Conservation (phyloP, 2,329 filamentous ascomycete species). For the Pseudogymnoascus sp. region DNA sequence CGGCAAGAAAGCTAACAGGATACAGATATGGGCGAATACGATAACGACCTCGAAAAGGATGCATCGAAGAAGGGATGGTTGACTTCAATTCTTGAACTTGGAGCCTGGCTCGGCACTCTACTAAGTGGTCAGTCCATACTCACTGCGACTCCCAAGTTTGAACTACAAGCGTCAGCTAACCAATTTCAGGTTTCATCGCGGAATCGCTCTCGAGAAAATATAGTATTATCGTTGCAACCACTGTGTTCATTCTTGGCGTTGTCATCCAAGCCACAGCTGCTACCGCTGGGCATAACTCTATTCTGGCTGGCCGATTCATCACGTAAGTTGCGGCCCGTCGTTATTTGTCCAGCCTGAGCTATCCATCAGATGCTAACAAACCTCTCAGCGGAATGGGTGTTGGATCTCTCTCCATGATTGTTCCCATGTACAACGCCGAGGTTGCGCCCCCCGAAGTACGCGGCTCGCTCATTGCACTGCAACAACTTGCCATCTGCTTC, state of each 20-base stretch:
- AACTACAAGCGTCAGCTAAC: neutral
- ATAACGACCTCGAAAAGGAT: conserved; percentile 36
- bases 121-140: conserved; percentile 33
- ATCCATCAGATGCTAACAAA: neutral
- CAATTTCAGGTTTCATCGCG: conserved; percentile 45
- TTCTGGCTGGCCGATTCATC: conserved; percentile 64
- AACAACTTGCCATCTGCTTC: conserved; percentile 54
- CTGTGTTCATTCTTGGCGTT: conserved; percentile 62
- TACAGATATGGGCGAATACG: conserved; percentile 48
- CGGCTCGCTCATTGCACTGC: conserved; percentile 55
- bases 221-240: conserved; percentile 55
- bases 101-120: conserved; percentile 67
- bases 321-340: conserved; percentile 33
- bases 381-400: conserved; percentile 54
- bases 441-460: conserved; percentile 55
- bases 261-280: conserved; percentile 58
- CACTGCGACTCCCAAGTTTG: neutral
- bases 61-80: conserved; percentile 51
- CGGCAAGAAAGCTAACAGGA: conserved; percentile 16
- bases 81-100: conserved; percentile 63
- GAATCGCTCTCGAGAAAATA: conserved; percentile 62
- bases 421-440: conserved; percentile 45
- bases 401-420: conserved; percentile 59
- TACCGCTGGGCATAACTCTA: conserved; percentile 45
- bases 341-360: neutral